A percentile compares a stretch with the other conserved stretches of the same genome.
phyloP scores from a whole-genome alignment of 768 basidiomycete species.

The Auricularia sp. region DNA sequence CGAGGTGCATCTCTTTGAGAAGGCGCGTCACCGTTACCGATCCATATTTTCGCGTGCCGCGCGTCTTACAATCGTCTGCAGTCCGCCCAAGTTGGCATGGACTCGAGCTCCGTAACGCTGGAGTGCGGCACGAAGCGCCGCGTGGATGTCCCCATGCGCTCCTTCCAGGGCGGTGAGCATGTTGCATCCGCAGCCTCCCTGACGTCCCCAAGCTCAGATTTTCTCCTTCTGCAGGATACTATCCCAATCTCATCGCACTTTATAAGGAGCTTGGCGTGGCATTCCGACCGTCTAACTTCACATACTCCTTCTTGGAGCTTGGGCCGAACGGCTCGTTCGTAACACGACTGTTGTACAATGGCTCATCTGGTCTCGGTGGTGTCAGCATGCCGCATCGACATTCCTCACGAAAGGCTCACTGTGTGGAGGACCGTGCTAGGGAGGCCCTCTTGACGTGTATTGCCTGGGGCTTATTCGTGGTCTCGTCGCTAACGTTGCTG shows the following conservation, averaged over 20 bases:
- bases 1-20: slow-evolving; percentile 68
- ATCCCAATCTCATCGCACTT: slow-evolving; percentile 55
- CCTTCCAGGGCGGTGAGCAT: slow-evolving; percentile 62
- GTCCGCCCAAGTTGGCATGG: slow-evolving; percentile 56
- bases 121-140: slow-evolving; percentile 34
- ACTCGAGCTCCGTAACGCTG: slow-evolving; percentile 29
- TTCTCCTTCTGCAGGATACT: slow-evolving; percentile 43
- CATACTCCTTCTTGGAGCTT: slow-evolving; percentile 60
- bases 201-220: neutral
- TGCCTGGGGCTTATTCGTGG: slow-evolving; percentile 28
- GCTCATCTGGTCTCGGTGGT: slow-evolving; percentile 43
- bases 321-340: slow-evolving; percentile 13
- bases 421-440: slow-evolving; percentile 2
- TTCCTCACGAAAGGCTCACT: too few relatives aligned
- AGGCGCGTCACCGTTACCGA: slow-evolving; percentile 32
- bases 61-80: slow-evolving; percentile 16
- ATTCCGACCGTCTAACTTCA: slow-evolving; percentile 48
- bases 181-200: neutral
- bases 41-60: neutral
- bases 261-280: slow-evolving; percentile 52
- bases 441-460: slow-evolving; percentile 16
- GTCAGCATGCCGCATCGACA: slow-evolving; percentile 34
- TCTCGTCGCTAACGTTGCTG: slow-evolving; percentile 32
- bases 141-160: slow-evolving; percentile 73
- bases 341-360: slow-evolving; percentile 46